A percentile compares a stretch with the other conserved stretches of the same genome.
phyloP scores from a whole-genome alignment of 495 filamentous ascomycete genomes.

The Glonium stellatum region DNA sequence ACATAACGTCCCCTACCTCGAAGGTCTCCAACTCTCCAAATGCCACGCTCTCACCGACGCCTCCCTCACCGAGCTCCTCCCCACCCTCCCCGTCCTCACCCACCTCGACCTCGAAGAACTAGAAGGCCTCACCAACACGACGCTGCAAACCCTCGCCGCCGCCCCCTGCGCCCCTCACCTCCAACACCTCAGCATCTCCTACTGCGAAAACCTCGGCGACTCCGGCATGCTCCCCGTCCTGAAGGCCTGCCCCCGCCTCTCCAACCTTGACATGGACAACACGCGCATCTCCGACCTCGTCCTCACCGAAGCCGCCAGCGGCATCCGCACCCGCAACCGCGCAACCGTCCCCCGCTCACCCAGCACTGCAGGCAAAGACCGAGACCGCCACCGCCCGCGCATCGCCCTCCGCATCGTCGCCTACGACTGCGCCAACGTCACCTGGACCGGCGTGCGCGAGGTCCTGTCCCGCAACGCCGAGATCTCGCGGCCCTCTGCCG shows the following conservation, averaged over 20 bases:
- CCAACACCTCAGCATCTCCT: slow-evolving; percentile 79
- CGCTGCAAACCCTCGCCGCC: slow-evolving; percentile 64
- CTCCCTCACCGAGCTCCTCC: slow-evolving; percentile 63
- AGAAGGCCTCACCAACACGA: slow-evolving; percentile 62
- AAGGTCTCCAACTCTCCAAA: slow-evolving; percentile 73
- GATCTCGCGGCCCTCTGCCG: slow-evolving; percentile 37
- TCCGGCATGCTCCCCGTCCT: slow-evolving; percentile 77
- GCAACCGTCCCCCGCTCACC: too few species aligned
- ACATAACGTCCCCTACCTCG: slow-evolving; percentile 67
- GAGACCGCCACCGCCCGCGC: too few species aligned
- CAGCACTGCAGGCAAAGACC: too few species aligned
- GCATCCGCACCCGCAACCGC: slow-evolving; percentile 54
- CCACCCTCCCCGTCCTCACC: slow-evolving; percentile 65
- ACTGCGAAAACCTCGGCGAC: slow-evolving; percentile 81
- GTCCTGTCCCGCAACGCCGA: slow-evolving; percentile 78
- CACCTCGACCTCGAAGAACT: slow-evolving; percentile 90
- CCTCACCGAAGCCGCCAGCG: slow-evolving; percentile 76
- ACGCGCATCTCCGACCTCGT: slow-evolving; percentile 81
- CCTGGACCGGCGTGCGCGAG: slow-evolving; percentile 87
- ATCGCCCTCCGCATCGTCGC: slow-evolving; percentile 71
- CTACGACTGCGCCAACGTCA: slow-evolving; percentile 84
- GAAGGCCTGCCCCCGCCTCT: slow-evolving; percentile 61
- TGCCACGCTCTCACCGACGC: slow-evolving; percentile 66
- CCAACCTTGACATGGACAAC: slow-evolving; percentile 83
- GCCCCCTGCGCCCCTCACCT: slow-evolving; percentile 63